Percentiles rank a stretch among this genome's conserved stretches.
phyloP scores from a whole-genome alignment of 2,329 filamentous ascomycete species.

The Arthrobotrys sphaeroides region DNA sequence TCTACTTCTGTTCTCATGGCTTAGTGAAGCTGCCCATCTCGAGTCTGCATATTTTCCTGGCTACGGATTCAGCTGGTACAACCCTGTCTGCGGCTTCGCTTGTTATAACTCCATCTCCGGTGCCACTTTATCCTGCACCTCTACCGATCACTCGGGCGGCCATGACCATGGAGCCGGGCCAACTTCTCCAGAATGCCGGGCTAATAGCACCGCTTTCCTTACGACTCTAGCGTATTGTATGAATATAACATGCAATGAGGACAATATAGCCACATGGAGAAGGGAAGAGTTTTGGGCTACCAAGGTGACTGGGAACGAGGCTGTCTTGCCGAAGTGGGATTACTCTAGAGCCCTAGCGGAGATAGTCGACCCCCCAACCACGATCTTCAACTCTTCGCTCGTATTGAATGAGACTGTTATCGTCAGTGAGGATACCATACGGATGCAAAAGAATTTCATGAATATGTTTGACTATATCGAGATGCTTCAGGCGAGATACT shows the following conservation, averaged over 20 bases:
- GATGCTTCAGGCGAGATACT: conserved; percentile 4
- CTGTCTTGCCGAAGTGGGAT: conserved; percentile 57
- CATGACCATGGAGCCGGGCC: conserved; percentile 3
- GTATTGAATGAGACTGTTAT: conserved; percentile 7
- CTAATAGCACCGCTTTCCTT: conserved; percentile 57
- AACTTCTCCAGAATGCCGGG: conserved; percentile 58
- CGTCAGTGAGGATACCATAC: conserved; percentile 5
- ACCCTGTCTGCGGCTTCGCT: conserved; percentile 4
- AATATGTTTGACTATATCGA: conserved; percentile 54
- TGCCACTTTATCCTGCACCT: neutral
- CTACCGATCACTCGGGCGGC: conserved; percentile 8
- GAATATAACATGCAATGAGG: conserved; percentile 55
- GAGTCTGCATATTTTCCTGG: neutral
- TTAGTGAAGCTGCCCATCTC: neutral
- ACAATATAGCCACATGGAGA: conserved; percentile 52
- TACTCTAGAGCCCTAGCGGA: conserved; percentile 55
- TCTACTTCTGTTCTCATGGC: neutral
- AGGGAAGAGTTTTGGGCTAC: conserved; percentile 57
- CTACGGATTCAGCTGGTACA: conserved; percentile 3
- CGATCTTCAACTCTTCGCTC: conserved; percentile 5
- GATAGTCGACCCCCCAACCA: conserved; percentile 39
- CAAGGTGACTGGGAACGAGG: conserved; percentile 43
- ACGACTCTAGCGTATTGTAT: conserved; percentile 59
- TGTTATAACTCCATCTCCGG: conserved; percentile 4
- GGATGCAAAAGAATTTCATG: conserved; percentile 31